Percentiles rank a stretch among this genome's conserved stretches.
phyloP scores from a whole-genome alignment of 2,329 filamentous ascomycete genomes.

The Nemania serpens region DNA sequence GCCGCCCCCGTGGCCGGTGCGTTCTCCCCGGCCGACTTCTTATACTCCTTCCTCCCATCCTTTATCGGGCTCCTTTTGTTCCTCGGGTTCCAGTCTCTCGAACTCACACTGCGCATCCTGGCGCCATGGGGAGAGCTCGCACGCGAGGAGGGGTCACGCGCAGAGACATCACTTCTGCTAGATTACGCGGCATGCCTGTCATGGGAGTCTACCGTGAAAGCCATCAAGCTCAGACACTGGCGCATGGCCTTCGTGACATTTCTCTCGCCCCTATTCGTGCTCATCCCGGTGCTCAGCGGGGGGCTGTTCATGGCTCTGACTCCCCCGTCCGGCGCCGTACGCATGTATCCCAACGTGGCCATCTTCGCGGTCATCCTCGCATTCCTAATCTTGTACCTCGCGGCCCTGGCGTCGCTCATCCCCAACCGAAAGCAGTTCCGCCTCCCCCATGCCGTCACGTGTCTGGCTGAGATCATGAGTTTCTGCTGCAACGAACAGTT shows the following conservation, averaged over 20 bases:
- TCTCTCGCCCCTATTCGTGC: constrained; percentile 61
- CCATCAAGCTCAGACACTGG: constrained; percentile 65
- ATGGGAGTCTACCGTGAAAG: constrained; percentile 61
- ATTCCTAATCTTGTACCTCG: constrained; percentile 71
- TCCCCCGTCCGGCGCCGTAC: constrained; percentile 54
- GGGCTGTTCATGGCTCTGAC: constrained; percentile 77
- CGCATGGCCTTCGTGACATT: constrained; percentile 66
- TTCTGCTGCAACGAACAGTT: constrained; percentile 77
- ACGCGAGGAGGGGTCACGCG: constrained; percentile 61
- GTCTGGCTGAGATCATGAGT: constrained; percentile 75
- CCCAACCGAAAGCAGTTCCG: constrained; percentile 64
- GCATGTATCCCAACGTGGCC: constrained; percentile 74
- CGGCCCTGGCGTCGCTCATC: constrained; percentile 65
- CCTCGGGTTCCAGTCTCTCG: constrained; percentile 68
- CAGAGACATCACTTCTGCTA: constrained; percentile 67
- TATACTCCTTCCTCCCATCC: constrained; percentile 78
- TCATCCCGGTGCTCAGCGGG: constrained; percentile 70
- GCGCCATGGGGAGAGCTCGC: constrained; percentile 71
- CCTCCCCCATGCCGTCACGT: constrained; percentile 74
- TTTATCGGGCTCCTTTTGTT: constrained; percentile 69
- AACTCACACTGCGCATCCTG: constrained; percentile 67
- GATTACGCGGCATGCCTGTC: constrained; percentile 73
- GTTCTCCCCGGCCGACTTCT: constrained; percentile 86
- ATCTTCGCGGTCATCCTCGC: constrained; percentile 75
- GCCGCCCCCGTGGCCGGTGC: constrained; percentile 64